Evolutionary conservation across 306 rosid genomes (phyloP), one percentile per base, ranked within the genome.

Genomic region (Inga laurina): DNA sequence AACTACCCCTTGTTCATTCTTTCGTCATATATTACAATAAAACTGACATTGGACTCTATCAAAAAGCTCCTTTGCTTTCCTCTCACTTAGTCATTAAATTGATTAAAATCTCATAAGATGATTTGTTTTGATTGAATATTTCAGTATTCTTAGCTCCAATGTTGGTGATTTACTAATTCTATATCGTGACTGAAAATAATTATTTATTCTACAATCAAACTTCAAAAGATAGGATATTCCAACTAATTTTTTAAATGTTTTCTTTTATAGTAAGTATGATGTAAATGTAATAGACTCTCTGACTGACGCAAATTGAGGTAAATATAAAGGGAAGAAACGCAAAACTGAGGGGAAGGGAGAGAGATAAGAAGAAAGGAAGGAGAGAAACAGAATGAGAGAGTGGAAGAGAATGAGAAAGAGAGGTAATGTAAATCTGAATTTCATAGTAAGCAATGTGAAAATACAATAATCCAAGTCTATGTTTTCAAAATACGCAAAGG

Each of bases 71-170:
- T 62, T 27, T 62, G 27, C 15, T 61, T 61, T 61, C 44, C 12
- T 10, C 75, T 19, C n/a, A 3, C 39, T 61, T 62, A 5, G 30
- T 46, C 73, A 44, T 83, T 86, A 35, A 81, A 24, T 59, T 64
- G 41, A 19, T 73, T 70, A 44, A 62, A 21, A 37, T 77, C 59
- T 79, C 3, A 16, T 21, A 85, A 73, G 70, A 73, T 44, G 39
- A 82, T 87, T 79, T 67, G 18, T 57, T 68, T 70, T 71, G 61
- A 39, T 76, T 73, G 32, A 76, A 24, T 14, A 10, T 61, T 39
- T 44, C n/a, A 45, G 11, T 79, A 51, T 79, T 54, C 62, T 54
- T 54, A 81, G 22, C 69, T 72, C 74, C 54, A 22, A 70, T 70
- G 37, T 72, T 72, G 67, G 78, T 65, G 75, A 68, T 51, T 71